phyloP scores from a whole-genome alignment of 2,329 filamentous ascomycete species.

The Fusarium papillatum region DNA sequence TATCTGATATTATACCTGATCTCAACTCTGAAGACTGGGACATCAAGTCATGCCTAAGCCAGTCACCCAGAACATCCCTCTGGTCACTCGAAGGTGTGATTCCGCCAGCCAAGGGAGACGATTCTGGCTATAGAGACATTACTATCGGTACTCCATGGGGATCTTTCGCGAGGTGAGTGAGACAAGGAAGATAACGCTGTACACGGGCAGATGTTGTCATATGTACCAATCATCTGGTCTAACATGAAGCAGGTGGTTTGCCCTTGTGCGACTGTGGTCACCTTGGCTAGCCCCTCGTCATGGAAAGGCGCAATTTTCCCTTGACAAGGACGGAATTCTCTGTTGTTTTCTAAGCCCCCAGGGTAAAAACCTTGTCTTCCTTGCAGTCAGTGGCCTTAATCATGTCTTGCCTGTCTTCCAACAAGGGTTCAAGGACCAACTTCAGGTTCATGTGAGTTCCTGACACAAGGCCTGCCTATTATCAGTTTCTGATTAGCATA shows the following conservation, averaged over 20 bases:
- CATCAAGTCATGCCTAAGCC: slow-evolving; percentile 69
- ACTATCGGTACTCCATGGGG: slow-evolving; percentile 75
- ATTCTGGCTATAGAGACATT: slow-evolving; percentile 69
- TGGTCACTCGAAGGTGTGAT: slow-evolving; percentile 76
- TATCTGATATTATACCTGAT: slow-evolving; percentile 69
- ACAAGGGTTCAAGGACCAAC: slow-evolving; percentile 73
- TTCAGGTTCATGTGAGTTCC: slow-evolving; percentile 72
- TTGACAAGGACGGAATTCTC: slow-evolving; percentile 84
- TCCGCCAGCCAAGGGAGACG: slow-evolving; percentile 66
- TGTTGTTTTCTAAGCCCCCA: slow-evolving; percentile 81
- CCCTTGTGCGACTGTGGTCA: slow-evolving; percentile 82
- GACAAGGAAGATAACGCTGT: not conserved
- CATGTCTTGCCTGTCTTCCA: slow-evolving; percentile 79
- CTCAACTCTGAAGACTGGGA: slow-evolving; percentile 67
- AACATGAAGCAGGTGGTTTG: slow-evolving; percentile 75
- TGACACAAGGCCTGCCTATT: not conserved
- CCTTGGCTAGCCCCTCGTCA: slow-evolving; percentile 94
- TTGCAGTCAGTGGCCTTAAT: slow-evolving; percentile 82
- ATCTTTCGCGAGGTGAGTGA: slow-evolving; percentile 63
- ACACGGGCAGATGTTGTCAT: not conserved
- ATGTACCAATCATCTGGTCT: not conserved
- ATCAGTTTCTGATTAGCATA: slow-evolving; percentile 45
- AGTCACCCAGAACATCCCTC: slow-evolving; percentile 76
- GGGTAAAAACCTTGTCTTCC: slow-evolving; percentile 81
- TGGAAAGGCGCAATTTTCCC: slow-evolving; percentile 73